Percentiles rank a stretch among this genome's conserved stretches.
phyloP scores from a whole-genome alignment of 2,329 filamentous ascomycete genomes.

The Xylariales sp. region DNA sequence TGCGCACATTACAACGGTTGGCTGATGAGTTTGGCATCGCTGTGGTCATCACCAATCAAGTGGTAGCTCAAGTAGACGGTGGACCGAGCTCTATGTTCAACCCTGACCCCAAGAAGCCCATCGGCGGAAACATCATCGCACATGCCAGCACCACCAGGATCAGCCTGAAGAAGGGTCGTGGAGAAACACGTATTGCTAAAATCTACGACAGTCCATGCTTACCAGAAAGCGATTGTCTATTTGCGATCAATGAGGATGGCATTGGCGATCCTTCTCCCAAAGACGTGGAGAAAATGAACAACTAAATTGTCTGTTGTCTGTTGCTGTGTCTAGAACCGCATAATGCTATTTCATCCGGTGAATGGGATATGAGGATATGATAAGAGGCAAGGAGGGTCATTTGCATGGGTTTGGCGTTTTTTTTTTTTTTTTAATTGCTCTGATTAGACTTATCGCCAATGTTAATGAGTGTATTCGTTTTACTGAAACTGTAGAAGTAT shows the following conservation, averaged over 20 bases:
- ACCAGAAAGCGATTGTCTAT: constrained; percentile 92
- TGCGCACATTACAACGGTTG: constrained; percentile 76
- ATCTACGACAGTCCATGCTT: constrained; percentile 98
- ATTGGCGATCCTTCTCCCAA: constrained; percentile 96
- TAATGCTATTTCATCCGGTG: no score
- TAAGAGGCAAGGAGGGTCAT: neutral
- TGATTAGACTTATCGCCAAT: no score
- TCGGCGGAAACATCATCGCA: constrained; percentile 97
- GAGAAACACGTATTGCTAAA: constrained; percentile 95
- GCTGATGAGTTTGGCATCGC: constrained; percentile 89
- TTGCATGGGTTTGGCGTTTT: constrained; percentile 7
- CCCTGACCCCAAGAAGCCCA: constrained; percentile 97
- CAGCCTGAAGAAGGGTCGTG: constrained; percentile 92
- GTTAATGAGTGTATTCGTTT: no score
- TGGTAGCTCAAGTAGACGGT: constrained; percentile 96
- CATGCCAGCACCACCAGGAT: constrained; percentile 94
- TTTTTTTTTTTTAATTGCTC: no score
- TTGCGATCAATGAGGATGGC: constrained; percentile 95
- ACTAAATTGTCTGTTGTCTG: neutral
- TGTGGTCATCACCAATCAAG: constrained; percentile 97
- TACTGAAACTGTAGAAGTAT: no score
- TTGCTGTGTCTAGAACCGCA: no score
- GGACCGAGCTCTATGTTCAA: constrained; percentile 98
- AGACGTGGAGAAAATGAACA: constrained; percentile 70
- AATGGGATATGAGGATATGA: constrained; percentile 1